Base-by-base conservation (phyloP, 2,329 filamentous ascomycete species). In the Teratosphaeriaceae sp. region DNA sequence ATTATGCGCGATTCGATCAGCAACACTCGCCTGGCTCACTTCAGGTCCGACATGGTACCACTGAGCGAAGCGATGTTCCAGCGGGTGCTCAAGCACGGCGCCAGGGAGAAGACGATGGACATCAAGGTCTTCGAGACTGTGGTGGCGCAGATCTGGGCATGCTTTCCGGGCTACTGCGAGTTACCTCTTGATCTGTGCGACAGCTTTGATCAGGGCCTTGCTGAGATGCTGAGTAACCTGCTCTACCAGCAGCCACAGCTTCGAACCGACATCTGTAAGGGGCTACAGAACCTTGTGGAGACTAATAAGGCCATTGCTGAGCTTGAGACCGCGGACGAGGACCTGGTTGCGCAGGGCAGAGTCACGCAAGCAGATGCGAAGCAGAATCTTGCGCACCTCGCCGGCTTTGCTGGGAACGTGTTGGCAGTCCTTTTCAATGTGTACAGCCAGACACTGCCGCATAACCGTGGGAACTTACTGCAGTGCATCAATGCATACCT, bases 341-440 rank as follows among this genome's bases (percentile, higher is more conserved):
- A 90, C 51, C 67, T 94, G 18, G 71, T 92, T 26, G 72, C 88
- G 11, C 86, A 90, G 61, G 84, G 84, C 56, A 76, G 89, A 38
- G 78, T 96, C 12, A 81, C 84, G 3, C 88, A 84, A 61, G 76
- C 73, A 3, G 74, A 80, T 29, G 90, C 92, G 0, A 71, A 80
- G 62, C 82, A 82, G 65, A 96, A 96, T 60, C 69, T 97, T 29
- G 71, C 79, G n/a, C 83, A 94, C 61, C 73, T 98, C 9, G 80
- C 86, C 13, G 71, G 72, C 1, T 89, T 92, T 59, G 77, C 90
- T 1, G 84, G 84, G 47, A 97, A 97, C 57, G 78, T 98, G 67
- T 78, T 98, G 31, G 89, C 92, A 5, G 90, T 97, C 0, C 72
- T 98, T n/a, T 97, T 98, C 74, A 98, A 98, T 61, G 90, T 98